Evolutionary conservation across 495 filamentous ascomycete species (phyloP).

Genomic region (Penicillium diatomitis): DNA sequence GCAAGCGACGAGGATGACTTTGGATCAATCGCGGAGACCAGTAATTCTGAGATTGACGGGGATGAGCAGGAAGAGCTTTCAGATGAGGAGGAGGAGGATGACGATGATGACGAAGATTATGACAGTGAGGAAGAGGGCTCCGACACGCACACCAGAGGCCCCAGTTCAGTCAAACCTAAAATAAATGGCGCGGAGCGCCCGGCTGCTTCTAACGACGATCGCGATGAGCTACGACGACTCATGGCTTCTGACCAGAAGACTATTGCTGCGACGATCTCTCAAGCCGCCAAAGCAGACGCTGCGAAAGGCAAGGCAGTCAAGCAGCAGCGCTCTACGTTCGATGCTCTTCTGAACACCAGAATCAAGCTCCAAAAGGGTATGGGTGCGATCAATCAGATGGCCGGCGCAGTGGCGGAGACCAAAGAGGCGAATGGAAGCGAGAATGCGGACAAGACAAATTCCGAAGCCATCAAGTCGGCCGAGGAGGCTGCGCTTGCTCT

Average conservation of each 20-base stretch:
- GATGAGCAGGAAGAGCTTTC: not conserved
- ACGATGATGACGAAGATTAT: slow-evolving; percentile 8
- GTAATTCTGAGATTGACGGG: not conserved
- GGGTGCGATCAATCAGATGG: slow-evolving; percentile 67
- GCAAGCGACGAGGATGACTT: slow-evolving; percentile 17
- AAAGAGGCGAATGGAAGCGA: slow-evolving; percentile 20
- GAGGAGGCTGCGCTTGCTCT: slow-evolving; percentile 82
- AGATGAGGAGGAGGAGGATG: not conserved
- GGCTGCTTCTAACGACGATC: slow-evolving; percentile 16
- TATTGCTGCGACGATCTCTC: slow-evolving; percentile 58
- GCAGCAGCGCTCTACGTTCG: slow-evolving; percentile 73
- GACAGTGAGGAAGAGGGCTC: slow-evolving; percentile 17
- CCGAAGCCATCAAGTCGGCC: slow-evolving; percentile 56
- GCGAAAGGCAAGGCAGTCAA: slow-evolving; percentile 81
- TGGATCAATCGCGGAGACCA: not conserved
- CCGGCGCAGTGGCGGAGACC: slow-evolving; percentile 29
- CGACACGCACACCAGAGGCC: not conserved
- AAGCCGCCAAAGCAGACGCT: slow-evolving; percentile 67
- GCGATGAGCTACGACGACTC: slow-evolving; percentile 54
- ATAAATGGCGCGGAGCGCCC: too few relatives aligned
- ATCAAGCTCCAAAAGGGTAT: slow-evolving; percentile 89
- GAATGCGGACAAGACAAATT: slow-evolving; percentile 30
- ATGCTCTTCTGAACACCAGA: slow-evolving; percentile 74
- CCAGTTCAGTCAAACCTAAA: too few relatives aligned
- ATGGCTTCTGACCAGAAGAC: slow-evolving; percentile 64